Conservation (phyloP, 352 stramenopile species). For the Nothophytophthora sp. region DNA sequence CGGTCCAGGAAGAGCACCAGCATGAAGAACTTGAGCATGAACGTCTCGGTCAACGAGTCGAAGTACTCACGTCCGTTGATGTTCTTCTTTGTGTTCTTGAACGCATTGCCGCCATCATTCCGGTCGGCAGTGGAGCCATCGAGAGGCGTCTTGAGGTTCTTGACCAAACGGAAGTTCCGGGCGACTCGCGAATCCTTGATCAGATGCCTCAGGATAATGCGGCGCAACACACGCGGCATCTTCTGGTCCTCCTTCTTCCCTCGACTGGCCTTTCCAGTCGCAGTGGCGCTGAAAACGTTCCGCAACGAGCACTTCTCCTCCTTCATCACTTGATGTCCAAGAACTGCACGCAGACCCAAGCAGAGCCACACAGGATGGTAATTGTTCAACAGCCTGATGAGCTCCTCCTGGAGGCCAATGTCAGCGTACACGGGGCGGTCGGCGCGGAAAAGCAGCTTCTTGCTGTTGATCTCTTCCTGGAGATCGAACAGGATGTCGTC, state of each 20-base stretch:
- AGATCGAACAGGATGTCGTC: constrained; percentile 61
- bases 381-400: constrained; percentile 87
- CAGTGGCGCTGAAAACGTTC: constrained; percentile 42
- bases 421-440: constrained; percentile 92
- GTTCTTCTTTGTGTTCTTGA: constrained; percentile 64
- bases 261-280: constrained; percentile 6
- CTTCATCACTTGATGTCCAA: constrained; percentile 59
- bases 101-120: constrained; percentile 40
- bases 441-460: constrained; percentile 78
- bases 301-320: constrained; percentile 61
- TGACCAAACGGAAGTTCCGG: constrained; percentile 63
- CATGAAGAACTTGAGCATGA: constrained; percentile 92
- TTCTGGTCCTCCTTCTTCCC: constrained; percentile 31
- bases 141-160: constrained; percentile 66
- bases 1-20: constrained; percentile 94
- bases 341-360: constrained; percentile 88
- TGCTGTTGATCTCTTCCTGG: constrained; percentile 67
- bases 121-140: constrained; percentile 50
- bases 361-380: constrained; percentile 93
- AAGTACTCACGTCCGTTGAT: constrained; percentile 82
- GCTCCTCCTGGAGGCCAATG: constrained; percentile 84
- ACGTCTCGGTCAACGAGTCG: constrained; percentile 83
- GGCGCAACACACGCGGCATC: constrained; percentile 57
- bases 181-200: constrained; percentile 66
- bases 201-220: constrained; percentile 68